These are phyloP conservation scores for Cordyceps cateniannulata DNA, from an alignment of 2,329 filamentous ascomycete genomes.

Conservation along the genomic window DNA sequence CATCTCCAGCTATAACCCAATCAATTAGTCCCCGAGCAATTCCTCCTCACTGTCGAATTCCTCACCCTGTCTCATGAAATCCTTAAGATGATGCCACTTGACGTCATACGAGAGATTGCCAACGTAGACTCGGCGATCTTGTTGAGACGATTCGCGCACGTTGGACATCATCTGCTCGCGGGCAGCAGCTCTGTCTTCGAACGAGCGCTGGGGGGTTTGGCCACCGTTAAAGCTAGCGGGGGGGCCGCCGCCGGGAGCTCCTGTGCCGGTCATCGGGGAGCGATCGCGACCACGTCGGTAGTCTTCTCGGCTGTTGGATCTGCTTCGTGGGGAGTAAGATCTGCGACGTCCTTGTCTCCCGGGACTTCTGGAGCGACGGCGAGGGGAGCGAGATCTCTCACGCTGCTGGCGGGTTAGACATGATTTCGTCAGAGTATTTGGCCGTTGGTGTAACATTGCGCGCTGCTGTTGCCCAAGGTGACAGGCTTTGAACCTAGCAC, in stretches of 20 bases:
- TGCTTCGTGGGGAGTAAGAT: conserved; percentile 72
- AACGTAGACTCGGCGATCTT: conserved; percentile 98
- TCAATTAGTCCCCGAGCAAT: conserved; percentile 32
- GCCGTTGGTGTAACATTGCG: conserved; percentile 26
- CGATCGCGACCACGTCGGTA: conserved; percentile 69
- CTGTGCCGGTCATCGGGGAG: conserved; percentile 78
- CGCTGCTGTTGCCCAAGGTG: conserved; percentile 2
- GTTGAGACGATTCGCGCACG: conserved; percentile 89
- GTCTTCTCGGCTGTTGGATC: conserved; percentile 68
- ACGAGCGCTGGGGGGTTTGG: conserved; percentile 59
- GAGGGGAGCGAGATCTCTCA: conserved; percentile 75
- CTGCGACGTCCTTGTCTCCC: conserved; percentile 62
- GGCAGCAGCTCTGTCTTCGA: conserved; percentile 74
- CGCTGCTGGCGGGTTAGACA: conserved; percentile 50
- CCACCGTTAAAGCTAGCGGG: conserved; percentile 59
- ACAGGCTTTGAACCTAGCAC: background rate
- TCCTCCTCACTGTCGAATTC: conserved; percentile 21
- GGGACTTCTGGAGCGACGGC: conserved; percentile 79
- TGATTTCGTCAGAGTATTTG: background rate
- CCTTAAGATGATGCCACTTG: conserved; percentile 99
- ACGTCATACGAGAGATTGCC: conserved; percentile 99
- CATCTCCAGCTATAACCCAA: conserved; percentile 75
- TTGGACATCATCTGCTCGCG: conserved; percentile 96
- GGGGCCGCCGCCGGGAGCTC: conserved; percentile 63
- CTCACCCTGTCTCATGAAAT: conserved; percentile 99